A percentile compares a stretch with the other conserved stretches of the same genome.
Evolutionary conservation across 2,329 filamentous ascomycete species (phyloP).

Genomic region (Clarireedia monteithiana): DNA sequence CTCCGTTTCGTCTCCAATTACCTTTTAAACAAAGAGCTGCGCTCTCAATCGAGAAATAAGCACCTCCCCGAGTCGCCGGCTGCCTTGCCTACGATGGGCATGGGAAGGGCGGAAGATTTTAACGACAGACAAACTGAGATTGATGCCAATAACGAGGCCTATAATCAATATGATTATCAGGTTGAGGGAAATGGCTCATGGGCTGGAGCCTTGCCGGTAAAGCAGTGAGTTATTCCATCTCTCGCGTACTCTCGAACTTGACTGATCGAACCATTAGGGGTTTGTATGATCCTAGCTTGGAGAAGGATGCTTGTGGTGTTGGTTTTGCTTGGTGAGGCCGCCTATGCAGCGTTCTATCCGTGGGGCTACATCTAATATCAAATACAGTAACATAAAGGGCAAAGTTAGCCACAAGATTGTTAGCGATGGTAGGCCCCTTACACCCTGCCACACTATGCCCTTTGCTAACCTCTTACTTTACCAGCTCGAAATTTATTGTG

Average conservation of each 20-base stretch:
- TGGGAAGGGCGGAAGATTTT: constrained; percentile 59
- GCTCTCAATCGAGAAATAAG: constrained; percentile 16
- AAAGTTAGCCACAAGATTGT: constrained; percentile 96
- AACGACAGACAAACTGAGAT: constrained; percentile 59
- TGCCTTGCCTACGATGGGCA: constrained; percentile 50
- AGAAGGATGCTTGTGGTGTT: constrained; percentile 99
- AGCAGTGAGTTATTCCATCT: constrained; percentile 53
- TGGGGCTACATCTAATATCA: constrained; percentile 16
- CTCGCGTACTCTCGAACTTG: not conserved
- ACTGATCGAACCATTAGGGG: constrained; percentile 40
- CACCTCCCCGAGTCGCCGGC: constrained; percentile 12
- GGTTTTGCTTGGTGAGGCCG: constrained; percentile 87
- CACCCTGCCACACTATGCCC: not conserved
- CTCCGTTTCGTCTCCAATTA: not conserved
- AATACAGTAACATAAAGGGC: constrained; percentile 85
- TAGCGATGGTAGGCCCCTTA: constrained; percentile 67
- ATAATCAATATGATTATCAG: constrained; percentile 76
- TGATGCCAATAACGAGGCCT: constrained; percentile 51
- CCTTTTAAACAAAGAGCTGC: constrained; percentile 2
- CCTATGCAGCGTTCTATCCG: not conserved
- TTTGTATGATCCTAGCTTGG: constrained; percentile 89
- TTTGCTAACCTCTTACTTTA: constrained; percentile 28
- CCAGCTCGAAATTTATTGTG: constrained; percentile 86
- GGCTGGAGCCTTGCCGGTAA: constrained; percentile 91
- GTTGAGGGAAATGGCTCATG: constrained; percentile 78